Evolutionary conservation across 2,329 filamentous ascomycete genomes (phyloP).

Genomic region (Paecilomyces dactylethromorphus): DNA sequence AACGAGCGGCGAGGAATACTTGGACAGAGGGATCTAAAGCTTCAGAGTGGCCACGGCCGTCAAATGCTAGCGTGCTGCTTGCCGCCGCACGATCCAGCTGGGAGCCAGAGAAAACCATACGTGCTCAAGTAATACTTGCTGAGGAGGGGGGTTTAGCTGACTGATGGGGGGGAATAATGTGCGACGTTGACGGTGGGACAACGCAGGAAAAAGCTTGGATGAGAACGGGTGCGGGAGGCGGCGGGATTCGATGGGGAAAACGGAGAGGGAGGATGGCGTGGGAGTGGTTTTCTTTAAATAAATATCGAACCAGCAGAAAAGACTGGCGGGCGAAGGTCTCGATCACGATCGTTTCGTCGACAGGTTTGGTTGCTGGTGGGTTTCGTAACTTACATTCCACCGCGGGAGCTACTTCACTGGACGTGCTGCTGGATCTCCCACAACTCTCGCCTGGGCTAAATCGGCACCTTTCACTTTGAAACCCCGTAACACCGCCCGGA

Average conservation of each 20-base stretch:
- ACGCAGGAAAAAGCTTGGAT: background rate
- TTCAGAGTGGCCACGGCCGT: background rate
- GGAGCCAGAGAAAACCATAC: background rate
- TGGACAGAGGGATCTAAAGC: background rate
- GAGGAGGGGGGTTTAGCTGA: background rate
- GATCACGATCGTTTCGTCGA: background rate
- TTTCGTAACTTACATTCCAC: background rate
- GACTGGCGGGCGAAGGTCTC: background rate
- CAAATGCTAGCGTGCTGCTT: background rate
- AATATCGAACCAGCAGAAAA: background rate
- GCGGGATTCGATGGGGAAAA: background rate
- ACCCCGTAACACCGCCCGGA: background rate
- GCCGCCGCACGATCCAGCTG: background rate
- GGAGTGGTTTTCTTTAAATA: background rate
- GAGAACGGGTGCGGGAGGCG: background rate
- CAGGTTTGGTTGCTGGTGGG: background rate
- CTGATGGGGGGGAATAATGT: background rate
- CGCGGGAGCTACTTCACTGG: background rate
- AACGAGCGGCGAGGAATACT: background rate
- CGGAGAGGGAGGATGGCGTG: background rate
- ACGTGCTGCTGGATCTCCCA: background rate
- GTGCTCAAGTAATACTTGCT: too few species aligned
- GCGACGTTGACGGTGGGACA: background rate
- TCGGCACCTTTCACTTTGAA: background rate
- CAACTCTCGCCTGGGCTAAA: background rate